These are phyloP conservation scores for Tolypocladium sp. DNA, from an alignment of 2,329 filamentous ascomycete genomes.

Conservation along the genomic window DNA sequence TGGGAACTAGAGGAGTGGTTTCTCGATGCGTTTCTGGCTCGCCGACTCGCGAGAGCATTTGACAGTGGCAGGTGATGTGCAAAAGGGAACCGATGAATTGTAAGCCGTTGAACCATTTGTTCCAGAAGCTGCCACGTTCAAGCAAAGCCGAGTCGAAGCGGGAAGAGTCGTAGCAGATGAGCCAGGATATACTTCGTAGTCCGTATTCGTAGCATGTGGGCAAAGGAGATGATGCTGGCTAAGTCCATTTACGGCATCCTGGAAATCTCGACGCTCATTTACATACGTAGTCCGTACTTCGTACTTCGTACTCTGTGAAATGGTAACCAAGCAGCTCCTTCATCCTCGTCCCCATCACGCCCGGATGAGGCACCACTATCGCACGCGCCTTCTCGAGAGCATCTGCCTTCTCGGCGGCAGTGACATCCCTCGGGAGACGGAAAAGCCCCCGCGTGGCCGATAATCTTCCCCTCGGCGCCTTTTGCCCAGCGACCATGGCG, in stretches of 20 bases:
- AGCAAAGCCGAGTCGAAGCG: no score
- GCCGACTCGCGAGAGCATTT: not conserved
- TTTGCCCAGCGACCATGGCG: slow-evolving; percentile 56
- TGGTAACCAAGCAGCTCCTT: slow-evolving; percentile 16
- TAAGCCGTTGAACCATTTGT: not conserved
- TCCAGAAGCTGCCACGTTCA: not conserved
- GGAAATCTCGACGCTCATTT: not conserved
- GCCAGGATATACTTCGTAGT: not conserved
- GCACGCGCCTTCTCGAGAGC: slow-evolving; percentile 26
- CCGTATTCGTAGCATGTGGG: not conserved
- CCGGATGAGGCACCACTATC: slow-evolving; percentile 26
- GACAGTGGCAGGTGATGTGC: no score
- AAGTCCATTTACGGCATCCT: not conserved
- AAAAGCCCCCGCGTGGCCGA: slow-evolving; percentile 68
- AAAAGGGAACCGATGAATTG: not conserved
- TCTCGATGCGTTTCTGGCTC: not conserved
- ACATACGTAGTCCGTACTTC: not conserved
- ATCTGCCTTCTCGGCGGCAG: slow-evolving; percentile 21
- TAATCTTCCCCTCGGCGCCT: slow-evolving; percentile 53
- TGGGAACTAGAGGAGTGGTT: not conserved
- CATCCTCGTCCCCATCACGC: slow-evolving; percentile 26
- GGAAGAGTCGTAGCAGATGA: not conserved
- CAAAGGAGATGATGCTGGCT: not conserved
- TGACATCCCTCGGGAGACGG: slow-evolving; percentile 17
- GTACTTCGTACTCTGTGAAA: no score